These are phyloP conservation scores for Berberis thunbergii DNA, from an alignment of 164 flowering plant genomes.

Conservation along the genomic window DNA sequence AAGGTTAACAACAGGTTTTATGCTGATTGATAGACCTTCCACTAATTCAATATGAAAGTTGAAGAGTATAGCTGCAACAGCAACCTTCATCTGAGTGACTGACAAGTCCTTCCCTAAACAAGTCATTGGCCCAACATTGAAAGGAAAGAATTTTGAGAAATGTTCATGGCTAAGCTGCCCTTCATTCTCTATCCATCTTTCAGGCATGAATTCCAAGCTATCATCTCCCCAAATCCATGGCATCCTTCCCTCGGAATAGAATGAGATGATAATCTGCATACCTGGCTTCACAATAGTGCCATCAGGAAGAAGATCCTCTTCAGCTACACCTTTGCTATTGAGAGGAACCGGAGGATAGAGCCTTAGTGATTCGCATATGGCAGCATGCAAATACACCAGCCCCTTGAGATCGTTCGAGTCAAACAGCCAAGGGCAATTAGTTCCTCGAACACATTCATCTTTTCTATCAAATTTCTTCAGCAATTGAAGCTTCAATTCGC, in stretches of 20 bases:
- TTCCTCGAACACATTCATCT: background rate
- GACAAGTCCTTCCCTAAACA: conserved; percentile 39
- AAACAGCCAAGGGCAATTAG: background rate
- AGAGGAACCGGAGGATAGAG: conserved; percentile 1
- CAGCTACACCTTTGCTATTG: conserved; percentile 16
- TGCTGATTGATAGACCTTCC: conserved; percentile 23
- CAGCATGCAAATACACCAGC: conserved; percentile 32
- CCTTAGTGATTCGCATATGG: conserved; percentile 14
- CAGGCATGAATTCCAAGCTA: conserved; percentile 41
- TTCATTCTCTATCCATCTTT: conserved; percentile 37
- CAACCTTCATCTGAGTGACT: conserved; percentile 35
- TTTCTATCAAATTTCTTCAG: background rate
- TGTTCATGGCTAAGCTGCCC: conserved; percentile 16
- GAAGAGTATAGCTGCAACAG: conserved; percentile 21
- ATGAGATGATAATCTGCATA: conserved; percentile 12
- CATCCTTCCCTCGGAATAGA: conserved; percentile 35
- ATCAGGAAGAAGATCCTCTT: conserved; percentile 29
- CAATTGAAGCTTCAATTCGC: background rate
- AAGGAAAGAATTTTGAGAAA: conserved; percentile 28
- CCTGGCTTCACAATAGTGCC: conserved; percentile 24
- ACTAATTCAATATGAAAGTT: conserved; percentile 21
- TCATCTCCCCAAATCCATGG: conserved; percentile 44
- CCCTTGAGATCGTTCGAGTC: conserved; percentile 8
- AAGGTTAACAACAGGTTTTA: conserved; percentile 21
- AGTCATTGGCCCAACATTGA: conserved; percentile 38